Evolutionary conservation across 345 rosid species (phyloP), one percentile per base, ranked within the genome.

Genomic region (Diplotaxis tenuifolia): DNA sequence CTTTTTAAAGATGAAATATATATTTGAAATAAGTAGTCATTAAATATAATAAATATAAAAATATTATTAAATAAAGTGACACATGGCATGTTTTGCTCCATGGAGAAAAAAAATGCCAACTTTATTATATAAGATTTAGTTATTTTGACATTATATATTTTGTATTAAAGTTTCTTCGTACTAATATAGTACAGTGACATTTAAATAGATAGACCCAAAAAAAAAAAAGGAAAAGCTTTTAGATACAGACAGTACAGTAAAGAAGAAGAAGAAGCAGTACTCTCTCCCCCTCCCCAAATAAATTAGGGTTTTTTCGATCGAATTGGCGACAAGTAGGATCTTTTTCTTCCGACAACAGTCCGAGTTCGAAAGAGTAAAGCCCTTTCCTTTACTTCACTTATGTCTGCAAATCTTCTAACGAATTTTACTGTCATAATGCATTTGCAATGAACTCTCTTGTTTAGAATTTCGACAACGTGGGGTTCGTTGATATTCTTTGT

Each of bases 221-320:
- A 4, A 10, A 7, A 5, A 29, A 63, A 15, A 42, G 49, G 49
- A n/a, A 27, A 3, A 27, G 53, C 53, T 49, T 47, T 22, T 32
- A 52, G 23, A 32, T 4, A 47, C 9, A 49, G 18, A 65, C 53
- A 71, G 36, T 14, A 36, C 22, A 71, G 72, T 65, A 50, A 65
- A 50, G 73, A 50, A 27, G 52, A 65, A 50, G 73, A 50, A 27
- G 52, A 65, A 34, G 31, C 10, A 66, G 9, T 4, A 9, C 9
- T 58, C 14, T 23, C 21, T 15, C 8, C 20, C 29, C 57, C 16
- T 34, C 67, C 67, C 36, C 45, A 72, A 32, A 77, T 9, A 59
- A 77, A 71, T 59, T 72, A 66, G 69, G 77, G 59, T 29, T 70
- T 59, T 42, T n/a, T 53, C 28, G 57, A 77, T 66, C 76, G 64